Base-by-base conservation (phyloP, 1,284 basidiomycete genomes). In the Cystobasidium slooffiae region DNA sequence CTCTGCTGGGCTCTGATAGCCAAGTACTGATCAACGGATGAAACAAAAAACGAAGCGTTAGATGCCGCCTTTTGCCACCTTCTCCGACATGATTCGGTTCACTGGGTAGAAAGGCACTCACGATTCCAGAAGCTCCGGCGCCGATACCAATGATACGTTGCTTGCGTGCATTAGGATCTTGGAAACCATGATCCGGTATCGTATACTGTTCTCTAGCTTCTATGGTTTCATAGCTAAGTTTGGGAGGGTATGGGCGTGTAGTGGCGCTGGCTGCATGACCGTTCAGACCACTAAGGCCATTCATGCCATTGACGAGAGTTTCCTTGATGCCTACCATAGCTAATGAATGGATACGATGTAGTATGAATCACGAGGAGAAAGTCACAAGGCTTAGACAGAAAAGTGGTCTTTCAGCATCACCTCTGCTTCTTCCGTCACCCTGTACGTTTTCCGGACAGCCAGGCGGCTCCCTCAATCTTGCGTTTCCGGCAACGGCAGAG, bases 1-100 rank as follows among this genome's bases (percentile, higher is more conserved):
- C 83, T 83, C 80, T 88, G 88, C 6, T 84, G 68, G 8, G 68
- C 68, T 47, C 68, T 83, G 75, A 88, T 86, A 84, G 87, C 83
- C 59, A 88, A 56, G 31, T 69, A 69, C 68, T 69, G 24, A 46
- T 20, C 12, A 9, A 39, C 16, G n/a, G 53, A 55, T 53, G 16
- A 6, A 1, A 22, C 16, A 59, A 43, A n/a, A 22, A 18, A 49
- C 22, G n/a, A 49, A 24, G 20, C 6, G n/a, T 22, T 31, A 31
- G 31, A 31, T 31, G 31, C 31, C 31, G 31, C 31, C 5, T 31
- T 52, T 49, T 16, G 46, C 62, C 62, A 64, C 49, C n/a, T 20
- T 9, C 16, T 20, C 12, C 20, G 24, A 20, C 31, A 31, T 22
- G 37, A 58, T 14, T 39, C 14, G 16, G 14, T 14, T 3, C 56